Conservation (phyloP, 1,284 basidiomycete species). For the Cryptococcus neoformans region DNA sequence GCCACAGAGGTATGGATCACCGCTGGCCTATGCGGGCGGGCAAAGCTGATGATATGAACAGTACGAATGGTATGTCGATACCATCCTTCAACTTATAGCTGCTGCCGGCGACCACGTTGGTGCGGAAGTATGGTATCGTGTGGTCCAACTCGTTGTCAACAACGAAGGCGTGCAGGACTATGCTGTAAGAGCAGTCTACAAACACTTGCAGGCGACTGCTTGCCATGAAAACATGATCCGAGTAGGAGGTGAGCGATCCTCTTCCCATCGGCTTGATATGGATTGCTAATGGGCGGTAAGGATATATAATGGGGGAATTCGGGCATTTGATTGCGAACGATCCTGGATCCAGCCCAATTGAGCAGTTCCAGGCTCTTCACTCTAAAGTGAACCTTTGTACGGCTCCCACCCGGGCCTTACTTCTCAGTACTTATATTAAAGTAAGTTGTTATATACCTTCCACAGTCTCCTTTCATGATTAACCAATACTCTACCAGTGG, state of each 20-base stretch:
- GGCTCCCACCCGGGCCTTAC: conserved; percentile 84
- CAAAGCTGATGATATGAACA: conserved; percentile 1
- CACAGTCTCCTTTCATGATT: neutral
- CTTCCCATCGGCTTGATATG: neutral
- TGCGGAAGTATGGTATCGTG: conserved; percentile 98
- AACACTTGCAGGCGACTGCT: conserved; percentile 81
- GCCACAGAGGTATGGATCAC: conserved; percentile 62
- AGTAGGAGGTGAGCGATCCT: conserved; percentile 67
- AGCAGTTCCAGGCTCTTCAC: conserved; percentile 93
- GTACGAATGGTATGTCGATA: conserved; percentile 97
- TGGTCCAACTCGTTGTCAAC: conserved; percentile 97
- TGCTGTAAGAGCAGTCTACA: conserved; percentile 89
- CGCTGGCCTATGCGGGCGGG: too few species aligned
- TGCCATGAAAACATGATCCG: conserved; percentile 97
- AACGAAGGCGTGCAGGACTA: conserved; percentile 96
- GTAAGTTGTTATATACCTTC: conserved; percentile 42
- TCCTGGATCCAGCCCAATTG: conserved; percentile 83
- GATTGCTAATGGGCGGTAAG: neutral
- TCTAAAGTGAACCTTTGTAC: conserved; percentile 94
- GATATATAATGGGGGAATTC: conserved; percentile 66
- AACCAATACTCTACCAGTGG: conserved; percentile 32
- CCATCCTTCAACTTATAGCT: conserved; percentile 90
- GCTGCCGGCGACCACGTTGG: conserved; percentile 97
- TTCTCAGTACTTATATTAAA: conserved; percentile 99
- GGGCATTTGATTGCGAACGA: conserved; percentile 97